Base-by-base conservation (phyloP, 768 basidiomycete species). In the Cyathus striatus region DNA sequence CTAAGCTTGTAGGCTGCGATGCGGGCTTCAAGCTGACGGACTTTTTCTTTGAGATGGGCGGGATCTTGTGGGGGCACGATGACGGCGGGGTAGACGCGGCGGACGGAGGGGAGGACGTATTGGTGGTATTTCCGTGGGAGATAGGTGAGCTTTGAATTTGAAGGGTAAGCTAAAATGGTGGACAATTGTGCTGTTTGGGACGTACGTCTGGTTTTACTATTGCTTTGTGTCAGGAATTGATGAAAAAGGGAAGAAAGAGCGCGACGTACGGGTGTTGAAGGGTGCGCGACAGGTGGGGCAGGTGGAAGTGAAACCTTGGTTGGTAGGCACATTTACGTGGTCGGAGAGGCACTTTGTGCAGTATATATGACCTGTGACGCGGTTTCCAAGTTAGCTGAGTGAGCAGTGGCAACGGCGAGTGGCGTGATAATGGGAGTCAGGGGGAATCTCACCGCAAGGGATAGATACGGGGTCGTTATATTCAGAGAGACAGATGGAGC, bases 281-380 rank as follows among this genome's bases (percentile, higher is more conserved):
- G 60, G 37, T 3, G 64, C 57, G 33, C 81, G 73, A 56, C 83
- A 86, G 0, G 74, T 70, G 1, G 83, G 82, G 49, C 83, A 86
- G 42, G 68, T 48, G n/a, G 75, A 63, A 40, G 62, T 65, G 42
- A 64, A 54, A 1, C 54, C 57, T 30, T 62, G 58, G 39, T 61
- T 60, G 9, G 52, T 49, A 7, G 64, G 61, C 0, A 56, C 49
- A 39, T 68, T 66, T n/a, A 70, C 65, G 39, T 69, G 57, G 36
- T 58, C 60, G 3, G 63, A 59, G n/a, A 85, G 65, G 48, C 83
- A 85, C 13, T 63, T 60, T 44, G 70, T 69, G 58, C 83, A 85
- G 54, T 79, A 79, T 12, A 85, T 62, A 49, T 85, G 83, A 16
- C 83, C 83, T 85, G 27, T 24, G n/a, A n/a, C n/a, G n/a, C 16